Evolutionary conservation across 148 eudicot species (phyloP).

Genomic region (Diospyros lotus): DNA sequence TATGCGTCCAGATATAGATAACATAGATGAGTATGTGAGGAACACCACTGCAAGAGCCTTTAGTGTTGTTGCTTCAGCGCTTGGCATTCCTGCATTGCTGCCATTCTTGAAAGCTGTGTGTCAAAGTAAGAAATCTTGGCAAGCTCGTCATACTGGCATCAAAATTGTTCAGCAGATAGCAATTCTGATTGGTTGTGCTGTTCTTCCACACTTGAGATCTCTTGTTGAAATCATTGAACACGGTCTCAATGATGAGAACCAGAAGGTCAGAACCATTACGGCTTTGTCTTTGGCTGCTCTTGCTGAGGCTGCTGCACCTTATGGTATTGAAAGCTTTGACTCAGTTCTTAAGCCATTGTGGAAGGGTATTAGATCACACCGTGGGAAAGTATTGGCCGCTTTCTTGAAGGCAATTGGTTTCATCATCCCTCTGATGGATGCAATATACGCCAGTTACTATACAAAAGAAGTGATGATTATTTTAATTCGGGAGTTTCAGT

Average conservation of each 20-base stretch:
- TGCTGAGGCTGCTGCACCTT: constrained; percentile 98
- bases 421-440: constrained; percentile 95
- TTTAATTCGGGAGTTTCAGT: constrained; percentile 91
- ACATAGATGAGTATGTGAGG: constrained; percentile 93
- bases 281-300: constrained; percentile 97
- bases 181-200: constrained; percentile 93
- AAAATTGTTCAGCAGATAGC: constrained; percentile 99
- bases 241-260: constrained; percentile 94
- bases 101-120: constrained; percentile 97
- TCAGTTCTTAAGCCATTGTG: constrained; percentile 95
- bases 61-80: constrained; percentile 96
- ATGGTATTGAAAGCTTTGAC: constrained; percentile 97
- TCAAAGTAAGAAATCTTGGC: constrained; percentile 99
- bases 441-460: constrained; percentile 91
- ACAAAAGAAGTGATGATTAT: constrained; percentile 95
- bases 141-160: constrained; percentile 97
- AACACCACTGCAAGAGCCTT: constrained; percentile 99
- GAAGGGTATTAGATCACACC: constrained; percentile 97
- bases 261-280: constrained; percentile 94
- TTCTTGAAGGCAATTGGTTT: constrained; percentile 96
- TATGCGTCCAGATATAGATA: constrained; percentile 97
- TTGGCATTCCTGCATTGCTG: constrained; percentile 91
- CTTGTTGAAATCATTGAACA: constrained; percentile 95
- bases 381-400: constrained; percentile 98
- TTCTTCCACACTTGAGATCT: constrained; percentile 89